phyloP scores from a whole-genome alignment of 768 basidiomycete genomes.

The Strobilomyces confusus region DNA sequence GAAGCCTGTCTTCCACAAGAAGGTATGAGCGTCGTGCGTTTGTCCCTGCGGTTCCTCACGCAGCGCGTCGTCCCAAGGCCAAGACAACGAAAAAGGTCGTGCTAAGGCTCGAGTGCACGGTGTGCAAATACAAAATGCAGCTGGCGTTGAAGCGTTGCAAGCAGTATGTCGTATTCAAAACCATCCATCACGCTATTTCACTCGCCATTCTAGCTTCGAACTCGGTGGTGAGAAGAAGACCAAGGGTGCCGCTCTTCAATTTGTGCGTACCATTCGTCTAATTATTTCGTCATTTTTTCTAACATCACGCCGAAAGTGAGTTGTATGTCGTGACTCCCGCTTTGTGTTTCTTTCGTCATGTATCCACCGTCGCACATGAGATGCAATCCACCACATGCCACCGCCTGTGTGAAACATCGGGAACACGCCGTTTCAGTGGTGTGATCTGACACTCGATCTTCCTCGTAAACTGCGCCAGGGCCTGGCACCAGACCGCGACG shows the following conservation, averaged over 20 bases:
- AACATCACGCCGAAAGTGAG: conserved; percentile 19
- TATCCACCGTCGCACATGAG: conserved; percentile 24
- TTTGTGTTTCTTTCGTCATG: conserved; percentile 21
- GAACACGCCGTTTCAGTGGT: no score
- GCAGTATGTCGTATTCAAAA: conserved; percentile 59
- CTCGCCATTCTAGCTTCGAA: conserved; percentile 69
- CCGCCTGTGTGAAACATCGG: neutral
- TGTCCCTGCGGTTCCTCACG: neutral
- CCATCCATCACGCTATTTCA: neutral
- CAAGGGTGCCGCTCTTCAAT: conserved; percentile 92
- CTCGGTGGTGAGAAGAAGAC: conserved; percentile 99
- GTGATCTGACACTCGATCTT: no score
- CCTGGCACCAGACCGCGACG: no score
- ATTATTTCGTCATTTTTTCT: neutral
- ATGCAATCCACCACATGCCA: conserved; percentile 27
- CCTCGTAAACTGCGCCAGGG: no score
- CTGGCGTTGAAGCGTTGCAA: conserved; percentile 97
- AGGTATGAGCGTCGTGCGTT: conserved; percentile 39
- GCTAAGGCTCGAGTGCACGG: conserved; percentile 93
- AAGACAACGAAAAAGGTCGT: conserved; percentile 99
- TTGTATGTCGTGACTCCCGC: conserved; percentile 8
- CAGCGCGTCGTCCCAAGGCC: conserved; percentile 46
- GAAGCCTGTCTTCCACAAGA: conserved; percentile 99
- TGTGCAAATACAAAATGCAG: conserved; percentile 99
- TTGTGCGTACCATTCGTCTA: conserved; percentile 54